Evolutionary conservation across 192 early-diverging fungal species (phyloP).

Genomic region (Coemansia sp.): DNA sequence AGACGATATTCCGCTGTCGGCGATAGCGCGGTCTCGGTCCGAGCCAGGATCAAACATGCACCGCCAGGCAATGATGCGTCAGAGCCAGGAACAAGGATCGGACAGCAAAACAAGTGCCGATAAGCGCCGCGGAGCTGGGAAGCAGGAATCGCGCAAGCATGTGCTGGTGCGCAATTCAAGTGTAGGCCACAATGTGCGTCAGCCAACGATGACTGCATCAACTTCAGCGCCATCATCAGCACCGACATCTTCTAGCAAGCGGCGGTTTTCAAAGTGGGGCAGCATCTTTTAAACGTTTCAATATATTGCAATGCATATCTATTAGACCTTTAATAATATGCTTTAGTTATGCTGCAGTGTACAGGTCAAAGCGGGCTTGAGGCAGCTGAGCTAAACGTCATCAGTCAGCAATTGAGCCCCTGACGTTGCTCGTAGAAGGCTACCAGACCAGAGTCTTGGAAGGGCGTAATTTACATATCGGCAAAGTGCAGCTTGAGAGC

Average conservation of each 20-base stretch:
- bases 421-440: conserved; percentile 13
- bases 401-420: too few relatives aligned
- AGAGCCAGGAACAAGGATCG: neutral
- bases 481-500: conserved; percentile 47
- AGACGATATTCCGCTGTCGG: conserved; percentile 42
- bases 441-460: conserved; percentile 76
- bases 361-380: too few relatives aligned
- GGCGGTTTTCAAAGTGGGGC: conserved; percentile 27
- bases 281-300: conserved; percentile 17
- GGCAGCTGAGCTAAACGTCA: too few relatives aligned
- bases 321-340: neutral
- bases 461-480: conserved; percentile 54
- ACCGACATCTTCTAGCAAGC: conserved; percentile 17
- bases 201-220: neutral
- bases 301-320: neutral
- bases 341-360: conserved; percentile 16
- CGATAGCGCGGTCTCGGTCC: conserved; percentile 37
- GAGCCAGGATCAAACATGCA: conserved; percentile 19
- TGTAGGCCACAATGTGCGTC: conserved; percentile 6
- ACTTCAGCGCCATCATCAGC: conserved; percentile 4
- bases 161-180: conserved; percentile 5
- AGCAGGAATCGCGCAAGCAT: neutral
- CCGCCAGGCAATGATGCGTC: neutral
- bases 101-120: neutral
- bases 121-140: neutral